phyloP scores from a whole-genome alignment of 192 early-diverging fungal species.

The Geosiphon pyriformis region DNA sequence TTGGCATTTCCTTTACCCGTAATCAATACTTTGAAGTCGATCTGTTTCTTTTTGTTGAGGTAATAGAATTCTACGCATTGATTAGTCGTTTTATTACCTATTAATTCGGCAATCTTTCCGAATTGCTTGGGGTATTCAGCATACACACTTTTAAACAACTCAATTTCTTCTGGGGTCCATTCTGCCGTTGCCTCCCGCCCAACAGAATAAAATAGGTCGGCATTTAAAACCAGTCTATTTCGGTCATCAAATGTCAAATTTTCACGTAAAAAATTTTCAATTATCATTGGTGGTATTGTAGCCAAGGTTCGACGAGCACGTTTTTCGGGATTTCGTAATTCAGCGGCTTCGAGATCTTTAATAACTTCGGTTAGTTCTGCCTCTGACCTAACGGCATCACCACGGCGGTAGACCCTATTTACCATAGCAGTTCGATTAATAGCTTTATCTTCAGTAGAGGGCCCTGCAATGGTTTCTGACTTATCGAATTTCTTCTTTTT shows the following conservation, averaged over 20 bases:
- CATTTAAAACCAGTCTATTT: conserved; percentile 54
- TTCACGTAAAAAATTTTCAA: conserved; percentile 49
- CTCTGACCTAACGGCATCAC: conserved; percentile 69
- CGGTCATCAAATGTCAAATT: conserved; percentile 52
- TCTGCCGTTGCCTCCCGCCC: conserved; percentile 48
- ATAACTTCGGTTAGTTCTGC: conserved; percentile 75
- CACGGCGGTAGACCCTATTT: conserved; percentile 29
- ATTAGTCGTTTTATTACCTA: conserved; percentile 59
- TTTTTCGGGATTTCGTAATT: conserved; percentile 66
- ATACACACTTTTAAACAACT: conserved; percentile 61
- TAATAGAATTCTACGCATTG: conserved; percentile 80
- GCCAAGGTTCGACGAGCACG: conserved; percentile 69
- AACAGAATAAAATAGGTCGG: conserved; percentile 55
- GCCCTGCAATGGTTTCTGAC: conserved; percentile 19
- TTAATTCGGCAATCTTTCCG: conserved; percentile 58
- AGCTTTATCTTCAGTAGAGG: conserved; percentile 30
- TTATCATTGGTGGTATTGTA: conserved; percentile 66
- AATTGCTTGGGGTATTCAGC: conserved; percentile 72
- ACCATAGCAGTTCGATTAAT: conserved; percentile 24
- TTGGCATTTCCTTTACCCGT: conserved; percentile 41
- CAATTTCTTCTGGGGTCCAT: conserved; percentile 63
- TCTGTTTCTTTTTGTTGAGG: conserved; percentile 63
- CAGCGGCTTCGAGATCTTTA: conserved; percentile 61
- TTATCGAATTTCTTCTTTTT: conserved; percentile 27
- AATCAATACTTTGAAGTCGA: conserved; percentile 66